A percentile compares a stretch with the other conserved stretches of the same genome.
Conservation (phyloP, 257 asterid genomes). For the Solanum medicagineum region DNA sequence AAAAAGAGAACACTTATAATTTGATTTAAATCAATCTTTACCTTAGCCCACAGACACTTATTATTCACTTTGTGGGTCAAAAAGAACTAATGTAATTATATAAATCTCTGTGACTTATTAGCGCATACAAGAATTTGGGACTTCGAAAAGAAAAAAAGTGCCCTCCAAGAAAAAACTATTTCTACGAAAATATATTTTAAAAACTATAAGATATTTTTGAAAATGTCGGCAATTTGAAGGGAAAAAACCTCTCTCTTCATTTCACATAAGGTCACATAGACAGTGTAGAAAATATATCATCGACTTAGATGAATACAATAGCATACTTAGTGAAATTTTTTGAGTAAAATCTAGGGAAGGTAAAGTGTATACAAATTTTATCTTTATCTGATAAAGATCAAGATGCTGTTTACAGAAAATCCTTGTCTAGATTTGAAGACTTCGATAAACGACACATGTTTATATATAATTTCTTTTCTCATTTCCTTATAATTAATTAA, state of each 20-base stretch:
- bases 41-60: neutral
- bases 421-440: no score
- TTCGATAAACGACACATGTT: no score
- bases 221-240: neutral
- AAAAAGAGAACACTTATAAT: neutral
- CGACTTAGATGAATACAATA: no score
- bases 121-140: neutral
- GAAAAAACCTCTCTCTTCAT: neutral
- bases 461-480: no score
- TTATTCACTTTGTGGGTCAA: neutral
- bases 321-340: no score
- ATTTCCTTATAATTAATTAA: no score
- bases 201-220: neutral
- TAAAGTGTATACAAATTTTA: no score
- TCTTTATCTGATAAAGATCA: no score
- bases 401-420: no score
- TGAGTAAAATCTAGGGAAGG: fast-evolving
- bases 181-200: neutral
- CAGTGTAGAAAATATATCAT: no score
- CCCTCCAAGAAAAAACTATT: neutral
- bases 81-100: neutral
- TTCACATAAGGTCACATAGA: neutral
- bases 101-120: neutral
- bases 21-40: neutral
- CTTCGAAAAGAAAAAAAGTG: neutral